Evolutionary conservation across 1,139 yeast species (phyloP).

Genomic region (Candida pseudoviswanathii): DNA sequence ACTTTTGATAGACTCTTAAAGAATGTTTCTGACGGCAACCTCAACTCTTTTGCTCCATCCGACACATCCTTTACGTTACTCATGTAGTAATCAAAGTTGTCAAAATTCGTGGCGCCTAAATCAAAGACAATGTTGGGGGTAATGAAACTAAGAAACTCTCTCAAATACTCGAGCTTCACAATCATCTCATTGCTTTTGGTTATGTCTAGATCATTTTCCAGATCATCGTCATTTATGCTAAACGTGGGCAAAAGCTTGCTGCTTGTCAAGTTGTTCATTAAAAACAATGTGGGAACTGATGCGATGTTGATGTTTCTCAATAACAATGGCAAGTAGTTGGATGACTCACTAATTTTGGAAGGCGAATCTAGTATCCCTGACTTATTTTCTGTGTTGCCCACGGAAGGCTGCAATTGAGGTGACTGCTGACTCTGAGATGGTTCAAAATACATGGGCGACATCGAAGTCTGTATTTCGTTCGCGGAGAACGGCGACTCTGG

Average conservation of each 20-base stretch:
- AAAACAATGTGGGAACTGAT: slow-evolving; percentile 57
- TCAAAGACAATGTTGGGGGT: slow-evolving; percentile 42
- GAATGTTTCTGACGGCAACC: slow-evolving; percentile 8
- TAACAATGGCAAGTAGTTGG: slow-evolving; percentile 65
- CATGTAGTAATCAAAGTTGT: slow-evolving; percentile 17
- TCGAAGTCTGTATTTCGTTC: slow-evolving; percentile 22
- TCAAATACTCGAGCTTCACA: slow-evolving; percentile 29
- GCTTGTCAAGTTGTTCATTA: slow-evolving; percentile 35
- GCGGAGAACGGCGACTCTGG: slow-evolving; percentile 34
- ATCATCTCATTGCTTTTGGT: slow-evolving; percentile 34
- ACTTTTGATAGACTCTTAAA: slow-evolving; percentile 20
- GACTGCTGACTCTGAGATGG: slow-evolving; percentile 14
- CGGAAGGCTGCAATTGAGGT: slow-evolving; percentile 9
- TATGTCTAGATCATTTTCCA: slow-evolving; percentile 33
- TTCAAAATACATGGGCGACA: slow-evolving; percentile 26
- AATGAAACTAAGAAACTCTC: slow-evolving; percentile 37
- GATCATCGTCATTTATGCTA: slow-evolving; percentile 38
- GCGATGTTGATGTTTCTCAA: slow-evolving; percentile 61
- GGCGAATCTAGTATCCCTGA: slow-evolving; percentile 11
- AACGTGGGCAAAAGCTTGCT: slow-evolving; percentile 26
- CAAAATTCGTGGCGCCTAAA: slow-evolving; percentile 29
- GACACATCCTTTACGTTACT: slow-evolving; percentile 8
- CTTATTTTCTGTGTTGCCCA: slow-evolving; percentile 6
- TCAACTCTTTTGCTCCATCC: background rate
- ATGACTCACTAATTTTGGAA: slow-evolving; percentile 32